phyloP scores from a whole-genome alignment of 345 rosid species.

The Corchorus olitorius region DNA sequence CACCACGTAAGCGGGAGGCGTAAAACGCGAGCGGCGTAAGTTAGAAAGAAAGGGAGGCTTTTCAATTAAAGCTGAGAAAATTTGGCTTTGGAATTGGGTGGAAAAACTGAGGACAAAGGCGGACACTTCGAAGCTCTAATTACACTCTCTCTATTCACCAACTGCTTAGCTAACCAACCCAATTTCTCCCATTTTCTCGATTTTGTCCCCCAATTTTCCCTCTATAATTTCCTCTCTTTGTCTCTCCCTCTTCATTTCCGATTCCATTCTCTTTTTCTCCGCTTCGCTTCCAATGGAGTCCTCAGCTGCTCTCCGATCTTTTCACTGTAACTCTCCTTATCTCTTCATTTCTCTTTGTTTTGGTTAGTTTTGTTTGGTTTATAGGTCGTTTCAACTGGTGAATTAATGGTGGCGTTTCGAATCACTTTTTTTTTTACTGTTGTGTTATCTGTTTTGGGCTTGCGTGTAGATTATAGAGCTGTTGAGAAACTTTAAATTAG shows the following conservation, averaged over 20 bases:
- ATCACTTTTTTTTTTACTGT: background rate
- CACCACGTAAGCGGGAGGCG: background rate
- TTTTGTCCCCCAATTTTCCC: background rate
- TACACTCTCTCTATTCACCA: background rate
- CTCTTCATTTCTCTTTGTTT: slow-evolving; percentile 7
- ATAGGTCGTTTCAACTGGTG: background rate
- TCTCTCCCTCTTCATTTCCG: background rate
- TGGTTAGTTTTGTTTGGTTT: background rate
- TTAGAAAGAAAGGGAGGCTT: background rate
- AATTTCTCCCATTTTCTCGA: background rate
- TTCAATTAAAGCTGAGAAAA: background rate
- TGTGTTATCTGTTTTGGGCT: background rate
- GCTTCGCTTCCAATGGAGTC: slow-evolving; percentile 61
- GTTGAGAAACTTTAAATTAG: background rate
- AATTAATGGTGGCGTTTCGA: background rate
- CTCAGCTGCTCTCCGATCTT: slow-evolving; percentile 63
- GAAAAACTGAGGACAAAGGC: slow-evolving; percentile 7
- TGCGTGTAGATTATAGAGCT: background rate
- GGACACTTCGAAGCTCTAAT: background rate
- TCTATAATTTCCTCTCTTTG: background rate
- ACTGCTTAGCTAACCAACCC: background rate
- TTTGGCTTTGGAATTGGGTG: background rate
- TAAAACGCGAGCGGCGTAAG: background rate
- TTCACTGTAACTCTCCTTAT: slow-evolving; percentile 48
- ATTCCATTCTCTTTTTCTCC: slow-evolving; percentile 9